Evolutionary conservation across 2,329 filamentous ascomycete species (phyloP), one percentile per base, ranked within the genome.

Genomic region (Penicillium sp.): DNA sequence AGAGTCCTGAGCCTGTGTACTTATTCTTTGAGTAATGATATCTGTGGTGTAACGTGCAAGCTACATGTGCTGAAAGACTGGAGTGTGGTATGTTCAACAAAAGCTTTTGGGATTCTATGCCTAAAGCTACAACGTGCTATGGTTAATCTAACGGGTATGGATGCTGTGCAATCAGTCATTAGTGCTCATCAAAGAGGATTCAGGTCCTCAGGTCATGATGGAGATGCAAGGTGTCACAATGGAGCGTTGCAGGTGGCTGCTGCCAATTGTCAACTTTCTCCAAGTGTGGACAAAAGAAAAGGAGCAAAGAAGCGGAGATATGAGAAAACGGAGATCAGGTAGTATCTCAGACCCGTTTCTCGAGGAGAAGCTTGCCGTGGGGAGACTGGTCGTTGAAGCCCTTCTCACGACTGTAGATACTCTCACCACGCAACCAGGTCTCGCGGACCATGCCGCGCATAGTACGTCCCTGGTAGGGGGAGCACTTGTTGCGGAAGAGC

Each of bases 401-500:
- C n/a, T 68, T 64, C n/a, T 84, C 86, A 31, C 89, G 79, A 58
- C 84, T 82, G 71, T 89, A 95, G n/a, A 96, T 82, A 70, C 83
- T 86, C 60, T 77, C 78, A 0, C 92, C 92, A 6, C 92, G 81
- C 58, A 97, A 69, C 89, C 91, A 96, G 7, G 92, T 96, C 81
- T 95, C 90, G 55, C 77, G 80, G 10, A 96, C 92, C 55, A 91
- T 84, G 1, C 92, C 92, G 44, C 81, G 83, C 66, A 97, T 87
- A 31, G 79, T 81, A 73, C 88, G 89, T 18, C 90, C 90, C 71
- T 96, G 89, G 81, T 95, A 97, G 0, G 92, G 92, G 53, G 88
- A 92, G 79, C 91, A 92, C 68, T 91, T 91, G 75, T 97, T 96
- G 74, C 91, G 87, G 83, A 96, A 99, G 62, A 94, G 83, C 92